These are phyloP conservation scores for Rhododendron henanense DNA, from an alignment of 148 eudicot genomes.

Conservation along the genomic window DNA sequence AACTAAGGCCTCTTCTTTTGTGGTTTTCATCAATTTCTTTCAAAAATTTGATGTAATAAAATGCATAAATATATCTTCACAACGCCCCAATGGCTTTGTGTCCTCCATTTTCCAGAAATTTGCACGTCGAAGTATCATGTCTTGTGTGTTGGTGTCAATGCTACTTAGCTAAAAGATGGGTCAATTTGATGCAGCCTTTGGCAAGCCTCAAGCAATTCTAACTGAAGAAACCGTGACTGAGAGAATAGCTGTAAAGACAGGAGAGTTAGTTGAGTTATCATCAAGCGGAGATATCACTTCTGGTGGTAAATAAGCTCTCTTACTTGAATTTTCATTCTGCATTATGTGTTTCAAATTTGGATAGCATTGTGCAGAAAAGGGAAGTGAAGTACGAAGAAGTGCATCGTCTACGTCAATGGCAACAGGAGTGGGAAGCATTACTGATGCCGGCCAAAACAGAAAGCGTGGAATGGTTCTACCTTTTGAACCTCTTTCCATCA, in stretches of 20 bases:
- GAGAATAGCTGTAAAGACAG: conserved; percentile 18
- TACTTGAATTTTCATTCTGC: neutral
- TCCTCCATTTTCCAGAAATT: neutral
- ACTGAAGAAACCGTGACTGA: conserved; percentile 30
- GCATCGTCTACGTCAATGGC: conserved; percentile 18
- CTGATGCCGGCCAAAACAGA: conserved; percentile 10
- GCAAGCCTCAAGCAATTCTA: conserved; percentile 33
- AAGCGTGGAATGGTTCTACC: conserved; percentile 47
- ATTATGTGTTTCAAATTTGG: neutral
- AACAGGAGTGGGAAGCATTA: conserved; percentile 22
- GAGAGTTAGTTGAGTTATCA: conserved; percentile 17
- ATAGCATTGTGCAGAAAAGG: conserved; percentile 18
- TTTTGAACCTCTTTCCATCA: conserved; percentile 36
- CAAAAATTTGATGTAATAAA: too few relatives aligned
- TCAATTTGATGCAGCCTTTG: conserved; percentile 32
- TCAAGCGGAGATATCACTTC: conserved; percentile 16
- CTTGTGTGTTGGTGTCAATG: neutral
- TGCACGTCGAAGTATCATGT: neutral
- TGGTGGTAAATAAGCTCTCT: conserved; percentile 3
- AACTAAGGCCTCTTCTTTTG: neutral
- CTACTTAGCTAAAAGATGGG: neutral
- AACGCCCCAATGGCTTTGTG: neutral
- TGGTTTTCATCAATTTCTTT: neutral
- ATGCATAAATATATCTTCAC: neutral
- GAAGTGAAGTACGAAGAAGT: conserved; percentile 17